phyloP scores from a whole-genome alignment of 106 monocot genomes.

The Acanthochlamys bracteata region DNA sequence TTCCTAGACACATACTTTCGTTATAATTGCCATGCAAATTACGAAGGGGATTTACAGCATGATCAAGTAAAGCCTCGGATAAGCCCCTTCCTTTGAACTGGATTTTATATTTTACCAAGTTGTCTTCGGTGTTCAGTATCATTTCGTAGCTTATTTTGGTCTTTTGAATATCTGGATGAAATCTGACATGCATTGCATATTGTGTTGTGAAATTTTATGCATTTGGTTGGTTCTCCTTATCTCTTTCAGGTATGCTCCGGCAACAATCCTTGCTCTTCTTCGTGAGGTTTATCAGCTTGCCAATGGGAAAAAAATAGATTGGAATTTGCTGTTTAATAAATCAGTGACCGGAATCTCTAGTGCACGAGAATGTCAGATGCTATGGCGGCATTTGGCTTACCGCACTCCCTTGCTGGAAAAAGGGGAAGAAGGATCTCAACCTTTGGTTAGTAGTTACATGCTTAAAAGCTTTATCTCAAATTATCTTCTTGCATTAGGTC shows the following conservation, averaged over 20 bases:
- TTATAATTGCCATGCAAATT: no score
- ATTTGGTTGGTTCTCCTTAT: background rate
- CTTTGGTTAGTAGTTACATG: conserved; percentile 44
- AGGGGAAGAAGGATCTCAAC: conserved; percentile 48
- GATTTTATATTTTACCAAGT: no score
- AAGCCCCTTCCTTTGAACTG: no score
- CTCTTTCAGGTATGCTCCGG: conserved; percentile 35
- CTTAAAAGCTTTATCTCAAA: background rate
- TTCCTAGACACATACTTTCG: no score
- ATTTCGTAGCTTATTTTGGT: no score
- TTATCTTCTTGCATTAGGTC: no score
- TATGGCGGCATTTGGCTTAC: conserved; percentile 95
- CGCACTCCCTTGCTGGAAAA: conserved; percentile 40
- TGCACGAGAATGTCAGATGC: conserved; percentile 86
- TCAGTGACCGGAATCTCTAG: conserved; percentile 60
- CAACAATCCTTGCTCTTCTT: conserved; percentile 45
- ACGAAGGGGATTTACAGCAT: no score
- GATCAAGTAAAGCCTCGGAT: no score
- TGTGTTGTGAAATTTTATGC: no score
- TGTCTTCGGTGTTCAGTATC: no score
- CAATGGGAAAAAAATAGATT: conserved; percentile 52
- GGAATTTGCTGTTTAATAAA: conserved; percentile 49
- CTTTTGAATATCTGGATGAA: no score
- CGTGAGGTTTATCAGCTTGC: conserved; percentile 52
- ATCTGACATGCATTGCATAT: no score